Evolutionary conservation across 495 filamentous ascomycete genomes (phyloP).

Genomic region (Aspergillus avenaceus): DNA sequence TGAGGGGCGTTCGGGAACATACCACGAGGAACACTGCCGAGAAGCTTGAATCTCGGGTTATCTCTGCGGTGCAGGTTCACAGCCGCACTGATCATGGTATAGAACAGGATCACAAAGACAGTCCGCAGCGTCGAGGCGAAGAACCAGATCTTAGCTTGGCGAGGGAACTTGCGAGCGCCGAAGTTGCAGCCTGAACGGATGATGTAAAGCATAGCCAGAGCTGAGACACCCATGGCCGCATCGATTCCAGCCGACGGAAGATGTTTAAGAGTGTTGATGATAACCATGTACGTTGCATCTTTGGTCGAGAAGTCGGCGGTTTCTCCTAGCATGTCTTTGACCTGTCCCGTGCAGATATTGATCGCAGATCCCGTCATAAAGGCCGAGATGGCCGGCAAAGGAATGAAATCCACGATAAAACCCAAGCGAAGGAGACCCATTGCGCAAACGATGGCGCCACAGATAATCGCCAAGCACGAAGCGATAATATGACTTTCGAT

Average conservation of each 20-base stretch:
- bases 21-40: slow-evolving; percentile 76
- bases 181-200: slow-evolving; percentile 69
- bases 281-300: slow-evolving; percentile 74
- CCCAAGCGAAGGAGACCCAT: slow-evolving; percentile 78
- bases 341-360: slow-evolving; percentile 86
- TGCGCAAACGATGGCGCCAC: slow-evolving; percentile 74
- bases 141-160: slow-evolving; percentile 73
- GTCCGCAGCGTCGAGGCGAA: slow-evolving; percentile 86
- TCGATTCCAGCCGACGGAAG: slow-evolving; percentile 66
- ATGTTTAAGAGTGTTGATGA: slow-evolving; percentile 83
- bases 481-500: slow-evolving; percentile 61
- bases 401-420: slow-evolving; percentile 95
- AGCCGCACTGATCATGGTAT: slow-evolving; percentile 86
- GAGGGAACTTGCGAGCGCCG: slow-evolving; percentile 64
- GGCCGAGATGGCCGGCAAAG: slow-evolving; percentile 83
- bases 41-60: slow-evolving; percentile 56
- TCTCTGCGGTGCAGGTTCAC: slow-evolving; percentile 59
- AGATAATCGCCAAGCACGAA: slow-evolving; percentile 73
- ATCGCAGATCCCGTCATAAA: slow-evolving; percentile 98
- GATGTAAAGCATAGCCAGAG: slow-evolving; percentile 75
- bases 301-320: slow-evolving; percentile 64
- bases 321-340: slow-evolving; percentile 82
- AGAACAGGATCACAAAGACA: slow-evolving; percentile 88
- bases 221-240: slow-evolving; percentile 86
- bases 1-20: neutral